These are phyloP conservation scores for Opeltia flavorubescens DNA, from an alignment of 495 filamentous ascomycete species.

Conservation along the genomic window DNA sequence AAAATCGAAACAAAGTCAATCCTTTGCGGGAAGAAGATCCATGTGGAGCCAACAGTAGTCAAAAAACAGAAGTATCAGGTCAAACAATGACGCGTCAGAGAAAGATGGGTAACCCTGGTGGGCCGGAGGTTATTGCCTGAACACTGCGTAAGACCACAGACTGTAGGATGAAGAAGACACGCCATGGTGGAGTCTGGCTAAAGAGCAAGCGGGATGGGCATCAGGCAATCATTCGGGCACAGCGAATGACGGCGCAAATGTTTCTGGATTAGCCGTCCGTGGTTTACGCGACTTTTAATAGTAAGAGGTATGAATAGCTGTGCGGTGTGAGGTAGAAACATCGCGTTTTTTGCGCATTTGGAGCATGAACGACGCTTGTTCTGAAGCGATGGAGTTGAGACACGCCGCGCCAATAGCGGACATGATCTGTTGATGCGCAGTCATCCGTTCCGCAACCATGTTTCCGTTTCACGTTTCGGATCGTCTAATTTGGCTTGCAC, in stretches of 20 bases:
- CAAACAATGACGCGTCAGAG: neutral
- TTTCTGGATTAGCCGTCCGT: no score
- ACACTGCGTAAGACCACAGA: no score
- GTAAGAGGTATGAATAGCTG: no score
- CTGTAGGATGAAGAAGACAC: no score
- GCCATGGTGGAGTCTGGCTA: no score
- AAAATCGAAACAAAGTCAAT: neutral
- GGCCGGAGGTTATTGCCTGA: no score
- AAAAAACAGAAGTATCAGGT: neutral
- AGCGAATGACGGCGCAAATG: no score
- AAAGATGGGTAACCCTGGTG: neutral
- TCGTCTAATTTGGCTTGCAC: neutral
- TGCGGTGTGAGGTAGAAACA: no score
- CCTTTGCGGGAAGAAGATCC: neutral
- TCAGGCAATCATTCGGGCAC: no score
- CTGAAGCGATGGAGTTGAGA: neutral
- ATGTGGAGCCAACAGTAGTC: neutral
- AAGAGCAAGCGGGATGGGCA: no score
- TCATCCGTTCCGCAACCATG: neutral
- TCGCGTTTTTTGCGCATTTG: neutral
- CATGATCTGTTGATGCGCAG: neutral
- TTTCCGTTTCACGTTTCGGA: neutral
- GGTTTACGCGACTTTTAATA: no score
- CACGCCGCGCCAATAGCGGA: neutral
- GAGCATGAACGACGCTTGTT: neutral